phyloP scores from a whole-genome alignment of 1,139 yeast species.

The Candida albicans region DNA sequence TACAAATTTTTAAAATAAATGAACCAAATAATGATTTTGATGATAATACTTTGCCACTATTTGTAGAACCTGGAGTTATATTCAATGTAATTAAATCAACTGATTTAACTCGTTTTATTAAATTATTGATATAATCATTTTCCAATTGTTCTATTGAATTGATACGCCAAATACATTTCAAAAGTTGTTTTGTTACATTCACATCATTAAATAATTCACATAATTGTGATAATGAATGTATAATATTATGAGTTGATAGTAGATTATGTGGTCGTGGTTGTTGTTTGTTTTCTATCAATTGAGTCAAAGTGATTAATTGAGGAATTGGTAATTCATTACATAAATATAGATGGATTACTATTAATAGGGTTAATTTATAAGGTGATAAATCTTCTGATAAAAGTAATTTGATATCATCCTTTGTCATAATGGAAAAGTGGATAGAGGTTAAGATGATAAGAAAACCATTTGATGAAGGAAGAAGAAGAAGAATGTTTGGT shows the following conservation, averaged over 20 bases:
- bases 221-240: slow-evolving; percentile 5
- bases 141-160: slow-evolving; percentile 37
- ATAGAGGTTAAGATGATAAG: too few relatives aligned
- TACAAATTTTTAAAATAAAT: slow-evolving; percentile 38
- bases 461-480: too few relatives aligned
- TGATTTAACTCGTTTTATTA: slow-evolving; percentile 4
- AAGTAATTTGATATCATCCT: slow-evolving; percentile 2
- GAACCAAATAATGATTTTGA: slow-evolving; percentile 40
- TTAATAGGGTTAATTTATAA: slow-evolving; percentile 3
- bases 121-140: slow-evolving; percentile 15
- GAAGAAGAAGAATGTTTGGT: too few relatives aligned
- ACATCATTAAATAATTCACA: slow-evolving; percentile 5
- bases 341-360: slow-evolving; percentile 3
- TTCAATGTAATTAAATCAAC: not conserved
- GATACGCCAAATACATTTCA: slow-evolving; percentile 30
- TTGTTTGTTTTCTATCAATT: slow-evolving; percentile 11
- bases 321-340: slow-evolving; percentile 2
- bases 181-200: slow-evolving; percentile 8
- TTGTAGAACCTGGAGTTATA: not conserved
- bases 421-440: not conserved
- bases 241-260: not conserved
- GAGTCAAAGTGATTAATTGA: slow-evolving; percentile 6
- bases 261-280: not conserved
- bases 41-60: slow-evolving; percentile 20
- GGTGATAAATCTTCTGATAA: slow-evolving; percentile 5